Evolutionary conservation across 2,329 filamentous ascomycete species (phyloP), one percentile per base, ranked within the genome.

Genomic region (Albophoma yamanashiensis): DNA sequence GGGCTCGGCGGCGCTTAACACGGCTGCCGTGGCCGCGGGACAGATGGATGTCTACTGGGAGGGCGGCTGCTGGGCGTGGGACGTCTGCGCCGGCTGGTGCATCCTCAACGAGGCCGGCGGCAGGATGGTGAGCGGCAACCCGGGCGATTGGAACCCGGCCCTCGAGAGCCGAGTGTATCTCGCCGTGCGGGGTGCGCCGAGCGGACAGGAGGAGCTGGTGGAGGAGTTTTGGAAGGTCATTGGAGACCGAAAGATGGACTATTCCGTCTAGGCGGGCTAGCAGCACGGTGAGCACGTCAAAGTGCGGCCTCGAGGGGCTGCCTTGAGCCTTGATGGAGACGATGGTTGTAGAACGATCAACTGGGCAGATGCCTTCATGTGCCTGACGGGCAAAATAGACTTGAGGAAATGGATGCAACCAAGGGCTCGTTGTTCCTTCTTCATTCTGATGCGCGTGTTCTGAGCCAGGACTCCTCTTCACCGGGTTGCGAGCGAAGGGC

Each of bases 61-160:
- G 74, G 89, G 87, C 43, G 89, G 90, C 0, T 91, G 88, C 72
- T 93, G 89, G 83, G 88, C 89, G 1, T 93, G 89, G 89, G 89
- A 93, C 71, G 89, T 93, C 2, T 90, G 88, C 69, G 90, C 90
- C 6, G 89, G 86, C 0, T 92, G 89, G 89, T 85, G 87, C 61
- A 87, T 93, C 62, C 75, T 93, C 34, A 75, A 77, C 38, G 89
- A 93, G 76, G 88, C 89, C 0, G 90, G 89, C 0, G 89, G 89
- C 0, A 76, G 83, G 58, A 84, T 93, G 77, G 88, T 82, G 9
- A 81, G 87, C 69, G 88, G 85, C 5, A 92, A 92, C 70, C 85
- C 88, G 0, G 89, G 88, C 0, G 81, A 82, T 59, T 92, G 89
- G 89, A 73, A 83, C n/a, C 77, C 81, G 2, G 74, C 75, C 58